Evolutionary conservation across 495 filamentous ascomycete species (phyloP), one percentile per base, ranked within the genome.

Genomic region (Xanthoparmelia taractica): DNA sequence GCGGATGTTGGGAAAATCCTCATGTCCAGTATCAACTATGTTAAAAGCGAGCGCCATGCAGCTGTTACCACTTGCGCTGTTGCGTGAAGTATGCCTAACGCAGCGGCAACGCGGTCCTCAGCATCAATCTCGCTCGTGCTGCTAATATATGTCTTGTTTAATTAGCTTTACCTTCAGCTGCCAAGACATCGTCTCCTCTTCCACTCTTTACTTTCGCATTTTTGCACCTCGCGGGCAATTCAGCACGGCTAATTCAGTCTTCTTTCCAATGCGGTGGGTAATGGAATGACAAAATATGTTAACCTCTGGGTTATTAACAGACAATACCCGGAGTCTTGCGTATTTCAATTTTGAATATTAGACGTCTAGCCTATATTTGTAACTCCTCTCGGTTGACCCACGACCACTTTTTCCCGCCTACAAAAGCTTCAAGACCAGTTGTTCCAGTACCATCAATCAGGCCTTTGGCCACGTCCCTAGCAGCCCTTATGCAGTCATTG

Each of bases 401-500:
- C 18, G 33, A 52, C 62, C 64, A 68, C 43, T 54, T 65, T 40
- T 38, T 59, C 38, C 56, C 63, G 17, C 59, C 38, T 40, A 56
- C 60, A 43, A 70, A 75, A 11, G 59, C 38, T 38, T 77, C 75
- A 17, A 77, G 64, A 36, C 75, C 75, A 1, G 75, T 77, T 18
- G 43, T 67, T 37, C 64, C 65, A 12, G 48, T 50, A 33, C 57
- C 68, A 52, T 70, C 65, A 2, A 61, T 61, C 43, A 82, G 60
- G 43, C 71, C 74, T 65, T 68, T 68, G 8, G 71, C 79, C 23
- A 79, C 67, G 56, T 76, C 69, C 61, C 73, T 77, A 33, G 79
- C 81, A n/a, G 69, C 71, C 50, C 73, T 73, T 37, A 89, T 70
- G 73, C 86, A 88, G 72, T 88, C 87, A 64, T 84, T 85, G 41